Conservation (phyloP, 2,329 filamentous ascomycete species). For the Ophiognomonia clavigignenti-juglandacearum region DNA sequence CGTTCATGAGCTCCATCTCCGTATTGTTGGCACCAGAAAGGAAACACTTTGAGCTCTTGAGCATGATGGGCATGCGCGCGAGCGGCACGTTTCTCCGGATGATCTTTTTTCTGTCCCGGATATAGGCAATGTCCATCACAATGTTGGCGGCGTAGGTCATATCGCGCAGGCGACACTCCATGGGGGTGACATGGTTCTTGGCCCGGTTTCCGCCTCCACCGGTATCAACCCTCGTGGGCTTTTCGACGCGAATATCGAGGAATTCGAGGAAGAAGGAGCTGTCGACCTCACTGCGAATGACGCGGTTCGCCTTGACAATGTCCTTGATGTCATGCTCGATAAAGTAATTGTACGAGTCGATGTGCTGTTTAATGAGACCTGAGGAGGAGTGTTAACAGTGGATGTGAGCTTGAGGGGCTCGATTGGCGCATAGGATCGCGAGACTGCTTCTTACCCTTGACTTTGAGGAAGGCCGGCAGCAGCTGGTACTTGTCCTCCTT, state of each 20-base stretch:
- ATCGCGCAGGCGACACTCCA: constrained; percentile 93
- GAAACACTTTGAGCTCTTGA: constrained; percentile 90
- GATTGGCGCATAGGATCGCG: neutral
- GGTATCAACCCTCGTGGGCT: constrained; percentile 69
- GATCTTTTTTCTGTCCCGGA: constrained; percentile 72
- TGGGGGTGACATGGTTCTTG: constrained; percentile 76
- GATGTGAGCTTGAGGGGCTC: no score
- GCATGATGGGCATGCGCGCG: constrained; percentile 92
- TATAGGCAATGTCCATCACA: constrained; percentile 85
- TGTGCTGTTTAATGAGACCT: constrained; percentile 90
- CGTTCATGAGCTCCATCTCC: constrained; percentile 87
- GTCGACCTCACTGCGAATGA: constrained; percentile 87
- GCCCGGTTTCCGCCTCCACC: constrained; percentile 50
- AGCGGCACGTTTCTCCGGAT: constrained; percentile 74
- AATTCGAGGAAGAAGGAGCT: constrained; percentile 91
- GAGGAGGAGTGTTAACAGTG: neutral
- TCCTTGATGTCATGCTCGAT: constrained; percentile 95
- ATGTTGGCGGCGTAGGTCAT: constrained; percentile 98
- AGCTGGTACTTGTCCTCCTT: constrained; percentile 93
- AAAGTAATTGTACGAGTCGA: constrained; percentile 99
- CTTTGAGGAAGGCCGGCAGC: constrained; percentile 93
- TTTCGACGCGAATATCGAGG: constrained; percentile 82
- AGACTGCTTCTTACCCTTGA: constrained; percentile 61
- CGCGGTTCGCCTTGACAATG: constrained; percentile 86
- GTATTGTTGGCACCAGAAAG: constrained; percentile 77